Evolutionary conservation across 1,284 basidiomycete genomes (phyloP).

Genomic region (Fomitopsis pinicola): DNA sequence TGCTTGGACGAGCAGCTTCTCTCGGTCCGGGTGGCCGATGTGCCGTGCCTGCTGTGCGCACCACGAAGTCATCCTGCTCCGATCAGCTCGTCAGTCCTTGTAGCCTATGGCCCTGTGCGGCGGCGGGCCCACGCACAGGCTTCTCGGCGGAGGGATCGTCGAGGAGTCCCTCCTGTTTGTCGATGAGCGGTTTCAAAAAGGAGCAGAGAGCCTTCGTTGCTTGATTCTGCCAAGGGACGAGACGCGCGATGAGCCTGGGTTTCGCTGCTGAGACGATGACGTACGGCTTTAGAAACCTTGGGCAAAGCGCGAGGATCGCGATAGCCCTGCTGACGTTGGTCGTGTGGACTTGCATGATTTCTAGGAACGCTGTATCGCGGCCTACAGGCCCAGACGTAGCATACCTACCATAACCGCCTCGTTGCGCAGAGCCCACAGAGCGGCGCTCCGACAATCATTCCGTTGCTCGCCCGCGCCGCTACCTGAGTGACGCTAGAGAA

Average conservation of each 20-base stretch:
- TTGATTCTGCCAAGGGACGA: conserved; percentile 1
- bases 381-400: no score
- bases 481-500: conserved; percentile 22
- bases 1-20: conserved; percentile 27
- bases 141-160: conserved; percentile 24
- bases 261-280: no score
- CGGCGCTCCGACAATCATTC: conserved; percentile 39
- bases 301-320: no score
- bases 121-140: conserved; percentile 19
- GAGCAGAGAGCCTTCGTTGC: neutral
- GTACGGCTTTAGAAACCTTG: no score
- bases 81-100: neutral
- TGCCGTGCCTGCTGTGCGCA: conserved; percentile 35
- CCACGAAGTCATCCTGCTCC: conserved; percentile 3
- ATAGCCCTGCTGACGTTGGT: no score
- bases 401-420: no score
- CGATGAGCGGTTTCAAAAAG: conserved; percentile 3
- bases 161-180: conserved; percentile 15
- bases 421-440: conserved; percentile 28
- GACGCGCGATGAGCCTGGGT: conserved; percentile 7
- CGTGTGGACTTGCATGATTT: no score
- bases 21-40: conserved; percentile 26
- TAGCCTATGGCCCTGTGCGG: no score
- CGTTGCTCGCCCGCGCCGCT: conserved; percentile 36
- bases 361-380: no score